Evolutionary conservation across 2,329 filamentous ascomycete genomes (phyloP).

Genomic region (Pseudogymnoascus verrucosus): DNA sequence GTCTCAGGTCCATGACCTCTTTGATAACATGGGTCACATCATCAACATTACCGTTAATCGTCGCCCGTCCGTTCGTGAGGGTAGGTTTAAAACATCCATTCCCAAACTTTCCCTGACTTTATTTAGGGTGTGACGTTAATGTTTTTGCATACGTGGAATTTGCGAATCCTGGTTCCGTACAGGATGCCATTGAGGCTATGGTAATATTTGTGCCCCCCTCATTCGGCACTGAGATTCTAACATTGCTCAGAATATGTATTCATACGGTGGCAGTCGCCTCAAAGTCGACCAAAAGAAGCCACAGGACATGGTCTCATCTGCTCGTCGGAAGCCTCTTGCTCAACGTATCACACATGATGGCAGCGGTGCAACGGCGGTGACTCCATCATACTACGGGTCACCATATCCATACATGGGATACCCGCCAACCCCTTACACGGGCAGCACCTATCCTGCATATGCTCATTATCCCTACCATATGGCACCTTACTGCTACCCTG

Average conservation of each 20-base stretch:
- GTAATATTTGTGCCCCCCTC: slow-evolving; percentile 15
- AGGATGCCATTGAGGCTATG: slow-evolving; percentile 16
- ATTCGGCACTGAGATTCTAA: slow-evolving; percentile 7
- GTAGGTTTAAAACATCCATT: slow-evolving; percentile 15
- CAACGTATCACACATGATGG: neutral
- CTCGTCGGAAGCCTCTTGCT: slow-evolving; percentile 2
- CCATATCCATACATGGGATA: slow-evolving; percentile 1
- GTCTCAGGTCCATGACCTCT: slow-evolving; percentile 31
- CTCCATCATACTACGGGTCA: neutral
- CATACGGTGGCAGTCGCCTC: slow-evolving; percentile 20
- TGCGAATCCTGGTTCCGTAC: slow-evolving; percentile 16
- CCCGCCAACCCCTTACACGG: slow-evolving; percentile 1
- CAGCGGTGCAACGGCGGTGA: neutral
- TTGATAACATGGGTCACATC: slow-evolving; percentile 33
- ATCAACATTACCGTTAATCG: slow-evolving; percentile 27
- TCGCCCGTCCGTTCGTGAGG: slow-evolving; percentile 23
- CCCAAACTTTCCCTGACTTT: slow-evolving; percentile 13
- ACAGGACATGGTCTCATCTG: slow-evolving; percentile 11
- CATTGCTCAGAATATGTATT: slow-evolving; percentile 18
- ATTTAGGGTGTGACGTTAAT: slow-evolving; percentile 23
- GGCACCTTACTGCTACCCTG: neutral
- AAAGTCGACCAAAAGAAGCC: slow-evolving; percentile 27
- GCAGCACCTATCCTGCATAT: neutral
- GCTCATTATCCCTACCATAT: neutral
- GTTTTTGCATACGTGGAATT: slow-evolving; percentile 31